Percentiles rank a stretch among this genome's conserved stretches.
phyloP scores from a whole-genome alignment of 2,329 filamentous ascomycete species.

The Aspergillus amoenus region DNA sequence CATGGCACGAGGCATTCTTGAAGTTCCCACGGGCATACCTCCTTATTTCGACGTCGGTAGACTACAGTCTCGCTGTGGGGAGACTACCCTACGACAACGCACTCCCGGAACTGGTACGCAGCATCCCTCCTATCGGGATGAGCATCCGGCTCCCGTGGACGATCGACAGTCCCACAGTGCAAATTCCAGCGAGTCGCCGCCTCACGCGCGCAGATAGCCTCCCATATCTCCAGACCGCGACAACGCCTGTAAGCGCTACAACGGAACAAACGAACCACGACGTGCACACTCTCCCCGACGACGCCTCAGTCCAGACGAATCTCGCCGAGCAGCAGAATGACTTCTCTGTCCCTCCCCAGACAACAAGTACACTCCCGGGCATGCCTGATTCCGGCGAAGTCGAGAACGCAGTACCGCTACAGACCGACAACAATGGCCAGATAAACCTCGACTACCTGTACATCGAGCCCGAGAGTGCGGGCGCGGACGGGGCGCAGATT shows the following conservation, averaged over 20 bases:
- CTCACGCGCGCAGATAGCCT: background rate
- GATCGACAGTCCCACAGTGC: background rate
- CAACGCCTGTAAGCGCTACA: background rate
- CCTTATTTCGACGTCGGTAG: slow-evolving; percentile 27
- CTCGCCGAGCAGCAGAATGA: background rate
- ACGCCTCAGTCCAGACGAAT: background rate
- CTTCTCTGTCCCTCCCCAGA: background rate
- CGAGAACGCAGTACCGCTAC: no score
- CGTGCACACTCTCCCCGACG: slow-evolving; percentile 3
- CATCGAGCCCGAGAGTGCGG: background rate
- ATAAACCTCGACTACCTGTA: slow-evolving; percentile 16
- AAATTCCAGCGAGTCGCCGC: background rate
- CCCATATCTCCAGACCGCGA: background rate
- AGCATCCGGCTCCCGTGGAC: slow-evolving; percentile 23
- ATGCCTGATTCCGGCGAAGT: background rate
- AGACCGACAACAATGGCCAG: background rate
- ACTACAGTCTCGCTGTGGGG: slow-evolving; percentile 23
- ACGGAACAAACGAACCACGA: background rate
- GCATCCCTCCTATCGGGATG: slow-evolving; percentile 18
- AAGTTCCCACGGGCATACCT: slow-evolving; percentile 26
- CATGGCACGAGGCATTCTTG: slow-evolving; percentile 27
- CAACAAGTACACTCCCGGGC: background rate
- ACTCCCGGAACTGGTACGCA: slow-evolving; percentile 23
- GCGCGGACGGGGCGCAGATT: background rate
- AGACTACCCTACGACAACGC: slow-evolving; percentile 21